A percentile compares a stretch with the other conserved stretches of the same genome.
Conservation (phyloP, 768 basidiomycete species). For the Serendipita sp. region DNA sequence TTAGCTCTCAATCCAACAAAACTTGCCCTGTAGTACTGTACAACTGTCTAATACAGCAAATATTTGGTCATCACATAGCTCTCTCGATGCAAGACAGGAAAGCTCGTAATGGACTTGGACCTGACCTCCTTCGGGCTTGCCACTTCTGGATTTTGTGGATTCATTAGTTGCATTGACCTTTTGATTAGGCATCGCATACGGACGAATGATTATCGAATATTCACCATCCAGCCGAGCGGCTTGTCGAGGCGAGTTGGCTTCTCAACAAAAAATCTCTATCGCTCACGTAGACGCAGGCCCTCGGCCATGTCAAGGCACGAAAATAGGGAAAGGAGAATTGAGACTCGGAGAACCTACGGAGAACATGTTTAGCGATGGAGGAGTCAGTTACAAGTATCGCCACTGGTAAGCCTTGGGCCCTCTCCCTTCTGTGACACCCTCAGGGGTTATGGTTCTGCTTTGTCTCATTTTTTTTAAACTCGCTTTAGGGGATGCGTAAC, state of each 20-base stretch:
- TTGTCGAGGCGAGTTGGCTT: background rate
- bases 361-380: background rate
- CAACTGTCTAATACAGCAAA: too few relatives aligned
- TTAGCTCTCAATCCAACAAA: too few relatives aligned
- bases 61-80: too few relatives aligned
- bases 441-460: too few relatives aligned
- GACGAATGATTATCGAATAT: background rate
- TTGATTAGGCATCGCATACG: background rate
- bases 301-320: background rate
- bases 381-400: background rate
- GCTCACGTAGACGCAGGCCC: background rate
- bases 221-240: background rate
- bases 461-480: too few relatives aligned
- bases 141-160: background rate
- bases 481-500: conserved; percentile 54
- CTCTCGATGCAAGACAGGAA: too few relatives aligned
- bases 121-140: background rate
- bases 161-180: background rate
- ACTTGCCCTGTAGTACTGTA: too few relatives aligned
- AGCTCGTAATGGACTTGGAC: too few relatives aligned
- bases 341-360: background rate
- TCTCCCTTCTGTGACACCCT: background rate
- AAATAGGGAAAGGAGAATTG: background rate
- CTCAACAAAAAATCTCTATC: background rate
- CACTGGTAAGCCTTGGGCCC: background rate